A percentile compares a stretch with the other conserved stretches of the same genome.
phyloP scores from a whole-genome alignment of 257 asterid species.

The Nicotiana obtusifolia region DNA sequence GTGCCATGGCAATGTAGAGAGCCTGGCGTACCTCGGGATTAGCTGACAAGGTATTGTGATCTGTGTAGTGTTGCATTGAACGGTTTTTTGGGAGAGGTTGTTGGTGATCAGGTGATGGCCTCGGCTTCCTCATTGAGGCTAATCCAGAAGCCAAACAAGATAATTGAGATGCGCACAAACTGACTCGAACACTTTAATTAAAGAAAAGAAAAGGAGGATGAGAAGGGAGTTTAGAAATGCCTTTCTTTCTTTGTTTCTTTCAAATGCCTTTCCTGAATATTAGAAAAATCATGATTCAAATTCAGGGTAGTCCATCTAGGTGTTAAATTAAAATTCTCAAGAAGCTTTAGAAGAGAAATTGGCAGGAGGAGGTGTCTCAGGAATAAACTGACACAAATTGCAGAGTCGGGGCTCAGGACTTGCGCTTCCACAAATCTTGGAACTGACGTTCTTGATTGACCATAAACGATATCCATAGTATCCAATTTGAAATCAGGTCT shows the following conservation, averaged over 20 bases:
- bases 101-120: conserved; percentile 21
- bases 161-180: not conserved
- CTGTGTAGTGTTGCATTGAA: conserved; percentile 1
- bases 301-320: not conserved
- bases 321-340: not conserved
- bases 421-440: not conserved
- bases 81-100: conserved; percentile 6
- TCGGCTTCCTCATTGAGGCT: conserved; percentile 62
- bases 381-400: not conserved
- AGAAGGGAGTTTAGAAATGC: not conserved
- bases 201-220: not conserved
- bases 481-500: not conserved
- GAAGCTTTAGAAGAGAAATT: not conserved
- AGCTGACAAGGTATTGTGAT: conserved; percentile 18
- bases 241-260: not conserved
- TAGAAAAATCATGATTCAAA: not conserved
- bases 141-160: conserved; percentile 38
- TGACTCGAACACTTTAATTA: not conserved
- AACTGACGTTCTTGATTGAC: not conserved
- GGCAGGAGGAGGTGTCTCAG: not conserved
- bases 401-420: not conserved
- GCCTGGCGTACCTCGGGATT: conserved; percentile 90
- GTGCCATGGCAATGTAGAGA: conserved; percentile 91
- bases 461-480: not conserved
- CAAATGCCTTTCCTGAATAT: not conserved